phyloP scores from a whole-genome alignment of 192 early-diverging fungal species.

The Coemansia reversa region DNA sequence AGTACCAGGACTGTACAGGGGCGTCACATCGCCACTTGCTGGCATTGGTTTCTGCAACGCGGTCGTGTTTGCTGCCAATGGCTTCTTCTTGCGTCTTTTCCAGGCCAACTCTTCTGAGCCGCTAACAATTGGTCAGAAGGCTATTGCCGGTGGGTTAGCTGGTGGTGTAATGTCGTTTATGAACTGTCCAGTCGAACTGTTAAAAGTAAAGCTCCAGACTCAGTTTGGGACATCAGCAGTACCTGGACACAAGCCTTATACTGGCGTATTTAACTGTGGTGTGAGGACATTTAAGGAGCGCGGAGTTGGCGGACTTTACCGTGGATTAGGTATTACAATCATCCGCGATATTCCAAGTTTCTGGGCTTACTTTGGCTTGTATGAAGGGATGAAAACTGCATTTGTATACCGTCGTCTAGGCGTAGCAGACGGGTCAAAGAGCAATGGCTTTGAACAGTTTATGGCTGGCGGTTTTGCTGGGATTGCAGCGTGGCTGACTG shows the following conservation, averaged over 20 bases:
- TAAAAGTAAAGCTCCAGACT: conserved; percentile 92
- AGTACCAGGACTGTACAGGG: conserved; percentile 77
- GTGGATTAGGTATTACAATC: conserved; percentile 78
- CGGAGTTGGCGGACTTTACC: conserved; percentile 65
- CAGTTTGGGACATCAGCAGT: conserved; percentile 57
- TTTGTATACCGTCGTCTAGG: conserved; percentile 62
- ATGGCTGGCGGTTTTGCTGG: conserved; percentile 78
- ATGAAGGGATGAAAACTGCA: conserved; percentile 74
- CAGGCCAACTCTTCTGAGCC: conserved; percentile 56
- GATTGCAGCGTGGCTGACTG: conserved; percentile 75
- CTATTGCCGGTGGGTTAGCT: conserved; percentile 84
- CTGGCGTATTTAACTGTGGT: conserved; percentile 46
- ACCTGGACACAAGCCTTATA: conserved; percentile 34
- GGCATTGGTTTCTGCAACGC: conserved; percentile 87
- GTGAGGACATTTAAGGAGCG: conserved; percentile 67
- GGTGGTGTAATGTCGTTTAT: conserved; percentile 80
- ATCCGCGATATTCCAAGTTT: conserved; percentile 72
- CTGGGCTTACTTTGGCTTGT: conserved; percentile 78
- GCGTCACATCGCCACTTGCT: conserved; percentile 76
- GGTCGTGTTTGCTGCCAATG: conserved; percentile 80
- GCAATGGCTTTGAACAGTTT: conserved; percentile 64
- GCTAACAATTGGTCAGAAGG: conserved; percentile 71
- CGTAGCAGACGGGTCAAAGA: conserved; percentile 46
- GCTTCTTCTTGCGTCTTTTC: conserved; percentile 60
- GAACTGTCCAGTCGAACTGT: conserved; percentile 88